Evolutionary conservation across 2,329 filamentous ascomycete genomes (phyloP).

Genomic region (Aspergillus melleus): DNA sequence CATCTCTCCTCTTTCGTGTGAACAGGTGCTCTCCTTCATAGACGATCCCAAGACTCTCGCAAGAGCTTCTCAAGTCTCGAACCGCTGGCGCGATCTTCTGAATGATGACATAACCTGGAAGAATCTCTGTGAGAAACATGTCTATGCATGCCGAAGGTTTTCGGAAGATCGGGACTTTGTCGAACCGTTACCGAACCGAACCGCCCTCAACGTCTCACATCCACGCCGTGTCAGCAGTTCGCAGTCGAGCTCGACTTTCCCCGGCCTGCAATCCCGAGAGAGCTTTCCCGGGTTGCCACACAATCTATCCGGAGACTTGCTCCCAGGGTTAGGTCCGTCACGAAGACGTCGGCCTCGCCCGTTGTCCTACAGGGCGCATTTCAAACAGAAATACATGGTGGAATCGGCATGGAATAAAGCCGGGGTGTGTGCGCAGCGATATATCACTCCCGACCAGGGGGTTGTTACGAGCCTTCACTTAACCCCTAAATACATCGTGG

Average conservation of each 20-base stretch:
- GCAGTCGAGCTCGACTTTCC: constrained; percentile 26
- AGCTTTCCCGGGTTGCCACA: constrained; percentile 49
- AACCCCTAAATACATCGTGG: constrained; percentile 94
- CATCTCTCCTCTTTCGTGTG: not conserved
- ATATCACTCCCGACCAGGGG: constrained; percentile 94
- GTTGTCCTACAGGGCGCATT: constrained; percentile 90
- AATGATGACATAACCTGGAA: constrained; percentile 99
- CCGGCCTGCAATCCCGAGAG: constrained; percentile 43
- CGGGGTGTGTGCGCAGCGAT: constrained; percentile 76
- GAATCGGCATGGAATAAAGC: constrained; percentile 96
- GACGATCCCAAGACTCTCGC: constrained; percentile 94
- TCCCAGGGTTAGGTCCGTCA: constrained; percentile 31
- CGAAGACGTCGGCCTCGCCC: constrained; percentile 60
- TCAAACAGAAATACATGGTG: constrained; percentile 95
- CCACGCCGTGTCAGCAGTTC: constrained; percentile 22
- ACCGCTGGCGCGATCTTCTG: constrained; percentile 86
- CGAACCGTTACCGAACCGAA: constrained; percentile 35
- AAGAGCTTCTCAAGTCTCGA: constrained; percentile 92
- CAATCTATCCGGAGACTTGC: constrained; percentile 34
- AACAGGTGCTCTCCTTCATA: constrained; percentile 88
- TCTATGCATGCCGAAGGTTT: constrained; percentile 77
- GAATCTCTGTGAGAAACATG: constrained; percentile 92
- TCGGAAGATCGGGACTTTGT: constrained; percentile 41
- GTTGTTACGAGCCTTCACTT: constrained; percentile 95
- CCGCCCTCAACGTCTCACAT: constrained; percentile 21